Conservation (phyloP, 768 basidiomycete species). For the Termitomyces sp. region DNA sequence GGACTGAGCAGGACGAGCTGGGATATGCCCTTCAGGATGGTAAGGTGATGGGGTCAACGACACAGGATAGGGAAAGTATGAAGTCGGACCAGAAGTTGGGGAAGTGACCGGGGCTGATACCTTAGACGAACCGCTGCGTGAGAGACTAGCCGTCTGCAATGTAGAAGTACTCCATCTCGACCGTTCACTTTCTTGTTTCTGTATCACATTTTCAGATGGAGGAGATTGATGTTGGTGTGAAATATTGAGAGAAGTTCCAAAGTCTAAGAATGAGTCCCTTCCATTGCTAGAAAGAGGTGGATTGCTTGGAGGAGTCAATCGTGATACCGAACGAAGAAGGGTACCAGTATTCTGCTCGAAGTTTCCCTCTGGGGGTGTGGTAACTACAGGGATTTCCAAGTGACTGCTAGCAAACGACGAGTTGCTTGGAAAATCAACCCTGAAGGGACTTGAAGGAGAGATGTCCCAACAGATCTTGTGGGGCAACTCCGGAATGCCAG, state of each 20-base stretch:
- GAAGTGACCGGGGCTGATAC: conserved; percentile 9
- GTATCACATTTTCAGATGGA: conserved; percentile 7
- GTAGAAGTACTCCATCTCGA: conserved; percentile 36
- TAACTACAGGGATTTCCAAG: conserved; percentile 5
- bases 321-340: conserved; percentile 13
- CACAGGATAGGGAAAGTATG: conserved; percentile 40
- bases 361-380: conserved; percentile 1
- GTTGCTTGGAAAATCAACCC: conserved; percentile 4
- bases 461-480: background rate
- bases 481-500: conserved; percentile 3
- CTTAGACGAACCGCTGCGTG: conserved; percentile 8
- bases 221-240: conserved; percentile 18
- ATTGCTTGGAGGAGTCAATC: conserved; percentile 20
- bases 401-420: conserved; percentile 3
- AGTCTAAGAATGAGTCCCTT: conserved; percentile 32
- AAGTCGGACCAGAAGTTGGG: conserved; percentile 13
- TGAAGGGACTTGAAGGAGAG: conserved; percentile 8
- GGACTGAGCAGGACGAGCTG: background rate
- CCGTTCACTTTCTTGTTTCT: conserved; percentile 6
- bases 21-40: conserved; percentile 18
- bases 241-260: conserved; percentile 24
- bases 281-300: conserved; percentile 11
- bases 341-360: conserved; percentile 14
- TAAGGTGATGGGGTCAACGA: conserved; percentile 39
- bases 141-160: conserved; percentile 5